Base-by-base conservation (phyloP, 2,329 filamentous ascomycete species). In the Cercospora janseana region DNA sequence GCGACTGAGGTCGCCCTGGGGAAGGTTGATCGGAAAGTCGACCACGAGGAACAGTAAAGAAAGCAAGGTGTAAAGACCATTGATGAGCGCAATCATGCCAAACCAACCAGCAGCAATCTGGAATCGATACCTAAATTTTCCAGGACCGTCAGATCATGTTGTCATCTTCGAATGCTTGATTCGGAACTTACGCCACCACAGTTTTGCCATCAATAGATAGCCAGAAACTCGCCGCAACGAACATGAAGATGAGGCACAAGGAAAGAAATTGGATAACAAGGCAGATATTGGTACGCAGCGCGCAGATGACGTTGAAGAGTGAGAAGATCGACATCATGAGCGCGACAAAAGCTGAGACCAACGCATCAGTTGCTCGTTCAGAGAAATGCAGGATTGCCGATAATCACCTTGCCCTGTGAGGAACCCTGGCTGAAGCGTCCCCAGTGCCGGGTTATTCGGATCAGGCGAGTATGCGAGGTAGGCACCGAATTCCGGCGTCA, bases 321-420 rank as follows among this genome's bases (percentile, higher is more conserved):
- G 34, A 37, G 34, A 37, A 37, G 18, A 37, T 37, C 12, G 34
- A 13, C 18, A 37, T 37, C 18, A 37, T n/a, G 34, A 37, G 18
- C 4, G 34, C 34, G 18, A 10, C 20, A 12, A 21, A 37, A 3
- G 34, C 34, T 37, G 8, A n/a, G 3, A 12, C 13, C 1, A 21
- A 23, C 20, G 8, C 13, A 21, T n/a, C 20, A 21, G 10, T 37
- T n/a, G 23, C 16, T 37, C 23, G 1, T 21, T 23, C 10, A 2
- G 13, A 7, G n/a, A 7, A 6, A 6, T 21, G 16, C 16, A 10
- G 7, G 5, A 5, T 3, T 10, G 9, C 18, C 6, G 9, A 6
- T 2, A 37, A 16, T 37, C 4, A 37, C 34, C 34, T 37, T 37
- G 18, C 12, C 34, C 34, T 23, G 18, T 21, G 5, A 37, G 9